Evolutionary conservation across 106 monocot species (phyloP).

Genomic region (Narthecium ossifragum): DNA sequence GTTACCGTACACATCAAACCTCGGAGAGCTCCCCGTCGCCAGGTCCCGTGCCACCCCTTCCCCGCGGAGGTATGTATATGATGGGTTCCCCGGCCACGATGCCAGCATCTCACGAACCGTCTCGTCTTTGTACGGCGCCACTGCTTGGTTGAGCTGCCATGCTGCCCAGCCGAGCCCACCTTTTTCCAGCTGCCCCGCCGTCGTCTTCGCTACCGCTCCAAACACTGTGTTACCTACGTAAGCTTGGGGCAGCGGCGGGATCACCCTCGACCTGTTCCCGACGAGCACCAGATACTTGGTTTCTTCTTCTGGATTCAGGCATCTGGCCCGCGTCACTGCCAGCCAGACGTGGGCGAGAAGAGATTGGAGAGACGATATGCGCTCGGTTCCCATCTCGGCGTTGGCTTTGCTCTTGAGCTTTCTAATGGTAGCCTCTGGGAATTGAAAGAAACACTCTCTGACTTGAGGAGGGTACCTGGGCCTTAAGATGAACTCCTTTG

Average conservation of each 20-base stretch:
- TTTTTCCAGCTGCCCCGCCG: slow-evolving; percentile 2
- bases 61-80: not conserved
- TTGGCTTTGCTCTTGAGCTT: slow-evolving; percentile 8
- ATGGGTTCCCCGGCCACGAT: slow-evolving; percentile 14
- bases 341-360: not conserved
- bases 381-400: not conserved
- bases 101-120: not conserved
- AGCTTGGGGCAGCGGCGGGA: not conserved
- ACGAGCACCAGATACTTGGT: not conserved
- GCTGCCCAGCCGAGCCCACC: slow-evolving; percentile 4
- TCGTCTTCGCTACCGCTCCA: too few species aligned
- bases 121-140: slow-evolving; percentile 3
- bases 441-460: slow-evolving; percentile 5
- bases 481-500: slow-evolving; percentile 1
- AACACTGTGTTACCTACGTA: slow-evolving; percentile 10
- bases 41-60: not conserved
- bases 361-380: slow-evolving; percentile 16
- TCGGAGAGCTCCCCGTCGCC: slow-evolving; percentile 24
- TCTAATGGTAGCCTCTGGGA: not conserved
- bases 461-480: not conserved
- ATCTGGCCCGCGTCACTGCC: not conserved
- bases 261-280: slow-evolving; percentile 1
- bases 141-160: slow-evolving; percentile 18
- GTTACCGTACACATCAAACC: slow-evolving; percentile 48
- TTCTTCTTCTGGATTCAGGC: not conserved